Evolutionary conservation across 169 alveolate genomes (phyloP), one percentile per base, ranked within the genome.

Genomic region (Babesia caballi): DNA sequence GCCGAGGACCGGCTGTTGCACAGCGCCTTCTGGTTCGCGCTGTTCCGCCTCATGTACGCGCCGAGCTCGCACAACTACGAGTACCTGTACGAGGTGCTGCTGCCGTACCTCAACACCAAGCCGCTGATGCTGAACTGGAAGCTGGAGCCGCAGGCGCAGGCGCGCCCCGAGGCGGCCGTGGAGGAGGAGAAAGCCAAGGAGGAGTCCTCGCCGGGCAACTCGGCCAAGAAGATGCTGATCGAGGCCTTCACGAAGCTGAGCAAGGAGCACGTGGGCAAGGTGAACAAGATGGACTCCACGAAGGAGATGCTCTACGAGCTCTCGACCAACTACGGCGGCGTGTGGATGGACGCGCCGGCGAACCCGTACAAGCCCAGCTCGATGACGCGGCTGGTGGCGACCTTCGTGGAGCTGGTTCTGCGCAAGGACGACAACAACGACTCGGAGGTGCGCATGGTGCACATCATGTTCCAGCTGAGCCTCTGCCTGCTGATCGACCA

Each of bases 21-120:
- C 71, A 78, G 91, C 17, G 66, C 94, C 23, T 91, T 91, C 67
- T 91, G 95, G 95, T 84, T 91, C 60, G 74, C 91, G 54, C 59
- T 90, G 44, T 91, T 83, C 76, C 72, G 95, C 27, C 66, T 91
- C 28, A 74, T 86, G 84, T 83, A 84, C 50, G 84, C 73, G 27
- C 91, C 95, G 19, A 89, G 89, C 63, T 40, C 67, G 12, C 88
- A 82, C 44, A 91, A 91, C 70, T 89, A 84, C 41, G 94, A 85
- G 42, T 82, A 83, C 54, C 85, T 91, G 42, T 91, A 91, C 47
- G 87, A 88, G n/a, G 90, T 90, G 44, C 86, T 91, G 57, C 66
- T 91, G 25, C 95, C 94, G 9, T 90, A 84, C 76, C 76, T 91
- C 38, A 90, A 90, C 63, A 67, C 83, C 32, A 88, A 88, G 58